Conservation (phyloP, 805 yeast species). For the Saccharomycopsis sp. region DNA sequence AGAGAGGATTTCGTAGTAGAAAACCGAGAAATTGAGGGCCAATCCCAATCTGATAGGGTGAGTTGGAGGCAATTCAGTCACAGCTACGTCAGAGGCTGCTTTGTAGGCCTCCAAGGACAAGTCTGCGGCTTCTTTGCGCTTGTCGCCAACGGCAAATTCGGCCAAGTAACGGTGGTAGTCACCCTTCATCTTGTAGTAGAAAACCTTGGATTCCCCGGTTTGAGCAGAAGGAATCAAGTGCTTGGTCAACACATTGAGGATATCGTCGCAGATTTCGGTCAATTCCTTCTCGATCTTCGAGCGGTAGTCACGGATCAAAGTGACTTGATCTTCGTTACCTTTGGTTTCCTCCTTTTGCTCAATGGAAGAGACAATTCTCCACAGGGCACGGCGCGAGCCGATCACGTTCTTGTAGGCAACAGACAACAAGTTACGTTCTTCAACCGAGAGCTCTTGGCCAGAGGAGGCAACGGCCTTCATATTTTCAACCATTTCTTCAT, state of each 20-base stretch:
- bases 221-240: constrained; percentile 92
- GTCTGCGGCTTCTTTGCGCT: constrained; percentile 88
- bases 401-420: constrained; percentile 98
- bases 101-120: constrained; percentile 91
- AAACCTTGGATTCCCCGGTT: constrained; percentile 96
- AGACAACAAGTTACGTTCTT: constrained; percentile 93
- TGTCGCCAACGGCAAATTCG: constrained; percentile 88
- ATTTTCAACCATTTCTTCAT: constrained; percentile 98
- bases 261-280: constrained; percentile 89
- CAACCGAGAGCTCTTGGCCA: constrained; percentile 92
- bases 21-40: constrained; percentile 95
- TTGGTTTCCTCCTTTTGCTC: constrained; percentile 98
- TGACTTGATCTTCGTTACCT: constrained; percentile 87
- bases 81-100: constrained; percentile 94
- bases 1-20: constrained; percentile 96
- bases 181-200: constrained; percentile 99
- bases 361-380: constrained; percentile 97
- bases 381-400: constrained; percentile 98
- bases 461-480: constrained; percentile 97
- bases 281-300: constrained; percentile 90
- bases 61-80: constrained; percentile 94
- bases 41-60: constrained; percentile 97
- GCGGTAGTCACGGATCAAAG: constrained; percentile 89
- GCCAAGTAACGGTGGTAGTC: constrained; percentile 99
- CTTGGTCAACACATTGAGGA: constrained; percentile 76